Percentiles rank a stretch among this genome's conserved stretches.
These are phyloP conservation scores for Claviceps capensis DNA, from an alignment of 2,329 filamentous ascomycete species.

Conservation along the genomic window DNA sequence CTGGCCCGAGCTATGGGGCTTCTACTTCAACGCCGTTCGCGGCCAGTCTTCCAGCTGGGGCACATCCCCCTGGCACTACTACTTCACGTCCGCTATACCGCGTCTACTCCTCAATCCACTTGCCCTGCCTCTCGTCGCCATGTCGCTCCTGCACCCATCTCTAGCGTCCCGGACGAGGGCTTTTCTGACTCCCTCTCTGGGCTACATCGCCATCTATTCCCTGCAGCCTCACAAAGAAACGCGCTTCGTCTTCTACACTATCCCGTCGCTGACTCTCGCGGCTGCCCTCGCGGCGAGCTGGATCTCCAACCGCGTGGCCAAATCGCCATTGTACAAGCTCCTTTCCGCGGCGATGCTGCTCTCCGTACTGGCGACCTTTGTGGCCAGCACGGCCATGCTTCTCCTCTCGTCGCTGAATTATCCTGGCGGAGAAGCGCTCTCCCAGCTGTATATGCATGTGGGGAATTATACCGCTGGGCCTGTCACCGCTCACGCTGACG, in stretches of 20 bases:
- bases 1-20: conserved; percentile 84
- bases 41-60: conserved; percentile 83
- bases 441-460: conserved; percentile 30
- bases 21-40: conserved; percentile 80
- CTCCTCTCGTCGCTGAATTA: conserved; percentile 82
- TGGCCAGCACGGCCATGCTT: conserved; percentile 52
- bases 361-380: conserved; percentile 47
- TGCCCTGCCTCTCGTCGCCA: conserved; percentile 39
- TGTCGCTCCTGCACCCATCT: conserved; percentile 35
- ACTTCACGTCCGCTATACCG: conserved; percentile 70
- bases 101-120: conserved; percentile 74
- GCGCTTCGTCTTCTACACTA: conserved; percentile 81
- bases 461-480: conserved; percentile 9
- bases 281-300: conserved; percentile 61
- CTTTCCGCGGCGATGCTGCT: conserved; percentile 40
- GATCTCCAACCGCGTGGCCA: conserved; percentile 52
- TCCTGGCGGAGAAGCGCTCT: conserved; percentile 72
- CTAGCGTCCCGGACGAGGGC: conserved; percentile 28
- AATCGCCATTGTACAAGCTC: conserved; percentile 41
- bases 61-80: conserved; percentile 71
- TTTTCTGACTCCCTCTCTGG: conserved; percentile 50
- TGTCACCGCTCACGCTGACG: conserved; percentile 46
- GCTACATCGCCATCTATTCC: conserved; percentile 71
- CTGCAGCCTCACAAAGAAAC: conserved; percentile 90
- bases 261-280: conserved; percentile 67